A percentile compares a stretch with the other conserved stretches of the same genome.
Evolutionary conservation across 371 early-diverging fungal species (phyloP).

Genomic region (Mucor sp.): DNA sequence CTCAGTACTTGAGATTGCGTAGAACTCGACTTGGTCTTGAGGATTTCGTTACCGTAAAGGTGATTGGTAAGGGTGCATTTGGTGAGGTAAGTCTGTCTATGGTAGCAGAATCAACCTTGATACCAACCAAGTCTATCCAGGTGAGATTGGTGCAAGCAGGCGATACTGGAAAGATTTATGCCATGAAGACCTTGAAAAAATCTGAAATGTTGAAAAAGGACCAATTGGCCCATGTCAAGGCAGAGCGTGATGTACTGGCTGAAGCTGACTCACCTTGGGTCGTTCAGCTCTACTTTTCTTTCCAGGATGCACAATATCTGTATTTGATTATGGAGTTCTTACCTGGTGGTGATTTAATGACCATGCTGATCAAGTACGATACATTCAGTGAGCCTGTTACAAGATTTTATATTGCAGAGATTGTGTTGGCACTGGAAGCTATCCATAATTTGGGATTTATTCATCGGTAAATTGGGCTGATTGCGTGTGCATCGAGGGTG

Average conservation of each 20-base stretch:
- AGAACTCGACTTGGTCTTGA: constrained; percentile 90
- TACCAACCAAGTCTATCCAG: constrained; percentile 24
- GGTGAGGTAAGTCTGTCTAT: constrained; percentile 76
- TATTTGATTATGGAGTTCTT: constrained; percentile 99
- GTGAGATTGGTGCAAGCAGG: constrained; percentile 94
- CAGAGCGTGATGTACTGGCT: constrained; percentile 97
- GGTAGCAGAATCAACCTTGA: neutral
- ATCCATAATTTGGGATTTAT: constrained; percentile 97
- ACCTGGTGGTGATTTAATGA: constrained; percentile 98
- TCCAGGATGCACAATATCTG: constrained; percentile 93
- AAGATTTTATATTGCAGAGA: constrained; percentile 97
- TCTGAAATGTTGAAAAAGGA: constrained; percentile 98
- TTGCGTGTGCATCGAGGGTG: neutral
- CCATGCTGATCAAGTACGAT: constrained; percentile 95
- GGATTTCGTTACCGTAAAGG: constrained; percentile 96
- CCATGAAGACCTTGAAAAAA: constrained; percentile 96
- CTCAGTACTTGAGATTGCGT: constrained; percentile 90
- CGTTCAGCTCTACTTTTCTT: constrained; percentile 94
- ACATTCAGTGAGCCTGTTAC: constrained; percentile 97
- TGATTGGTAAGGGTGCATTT: constrained; percentile 99
- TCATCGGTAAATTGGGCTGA: constrained; percentile 72
- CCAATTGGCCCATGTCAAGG: constrained; percentile 96
- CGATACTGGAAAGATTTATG: constrained; percentile 97
- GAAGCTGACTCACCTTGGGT: constrained; percentile 98
- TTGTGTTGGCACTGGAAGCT: constrained; percentile 92